These are phyloP conservation scores for Saccharomyces pastorianus DNA, from an alignment of 1,139 yeast genomes.

Conservation along the genomic window DNA sequence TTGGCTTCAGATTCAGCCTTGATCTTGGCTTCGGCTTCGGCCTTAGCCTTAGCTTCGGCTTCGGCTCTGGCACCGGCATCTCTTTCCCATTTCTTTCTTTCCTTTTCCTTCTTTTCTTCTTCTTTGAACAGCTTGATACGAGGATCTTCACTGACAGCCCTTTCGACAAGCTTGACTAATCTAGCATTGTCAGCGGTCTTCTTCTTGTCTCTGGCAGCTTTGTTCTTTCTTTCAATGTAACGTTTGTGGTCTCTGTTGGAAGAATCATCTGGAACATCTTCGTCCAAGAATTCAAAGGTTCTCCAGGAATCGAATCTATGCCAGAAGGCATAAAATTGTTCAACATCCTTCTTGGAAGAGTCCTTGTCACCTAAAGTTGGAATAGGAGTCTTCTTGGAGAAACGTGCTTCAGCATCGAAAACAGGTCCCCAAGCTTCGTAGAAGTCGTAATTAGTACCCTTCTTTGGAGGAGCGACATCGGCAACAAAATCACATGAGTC, in stretches of 20 bases:
- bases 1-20: conserved; percentile 72
- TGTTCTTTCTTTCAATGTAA: conserved; percentile 93
- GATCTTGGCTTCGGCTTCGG: conserved; percentile 75
- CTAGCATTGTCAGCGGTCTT: conserved; percentile 97
- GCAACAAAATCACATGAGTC: conserved; percentile 93
- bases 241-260: conserved; percentile 99
- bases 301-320: conserved; percentile 98
- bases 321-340: conserved; percentile 83
- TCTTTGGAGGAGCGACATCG: conserved; percentile 70
- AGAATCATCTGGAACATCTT: conserved; percentile 98
- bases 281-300: conserved; percentile 94
- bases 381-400: conserved; percentile 84
- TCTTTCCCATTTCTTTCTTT: conserved; percentile 91
- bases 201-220: conserved; percentile 93
- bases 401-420: conserved; percentile 82
- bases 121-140: conserved; percentile 91
- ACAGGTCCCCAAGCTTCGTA: conserved; percentile 90
- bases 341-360: conserved; percentile 75
- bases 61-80: conserved; percentile 97
- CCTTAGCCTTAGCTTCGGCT: conserved; percentile 80
- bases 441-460: conserved; percentile 64
- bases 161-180: conserved; percentile 75
- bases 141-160: conserved; percentile 86
- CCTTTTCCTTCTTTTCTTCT: conserved; percentile 91
- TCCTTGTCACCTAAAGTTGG: conserved; percentile 68